A percentile compares a stretch with the other conserved stretches of the same genome.
These are phyloP conservation scores for Pseudocercospora musae DNA, from an alignment of 2,329 filamentous ascomycete genomes.

Conservation along the genomic window DNA sequence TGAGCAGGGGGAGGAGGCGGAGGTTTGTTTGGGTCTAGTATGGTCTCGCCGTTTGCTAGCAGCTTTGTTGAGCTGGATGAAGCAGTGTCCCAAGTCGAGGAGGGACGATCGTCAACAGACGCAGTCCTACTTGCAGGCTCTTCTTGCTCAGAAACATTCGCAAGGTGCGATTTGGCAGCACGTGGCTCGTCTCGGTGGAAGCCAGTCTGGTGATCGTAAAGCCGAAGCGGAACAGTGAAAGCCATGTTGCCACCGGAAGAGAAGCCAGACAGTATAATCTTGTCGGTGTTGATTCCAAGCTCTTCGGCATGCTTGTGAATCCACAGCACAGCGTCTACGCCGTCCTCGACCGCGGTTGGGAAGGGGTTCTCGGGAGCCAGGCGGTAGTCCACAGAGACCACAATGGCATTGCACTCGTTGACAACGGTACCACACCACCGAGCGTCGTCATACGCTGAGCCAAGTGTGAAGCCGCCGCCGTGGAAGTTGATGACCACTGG, in stretches of 20 bases:
- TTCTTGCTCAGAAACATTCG: background rate
- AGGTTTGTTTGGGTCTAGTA: conserved; percentile 15
- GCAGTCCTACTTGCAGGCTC: background rate
- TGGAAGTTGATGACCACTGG: conserved; percentile 63
- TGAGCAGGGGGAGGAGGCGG: conserved; percentile 9
- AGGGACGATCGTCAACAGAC: conserved; percentile 1
- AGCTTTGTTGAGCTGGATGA: conserved; percentile 21
- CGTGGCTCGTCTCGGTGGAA: conserved; percentile 23
- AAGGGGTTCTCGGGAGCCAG: conserved; percentile 61
- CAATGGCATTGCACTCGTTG: conserved; percentile 54
- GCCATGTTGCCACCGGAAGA: conserved; percentile 62
- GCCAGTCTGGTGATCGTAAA: conserved; percentile 48
- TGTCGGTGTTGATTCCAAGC: conserved; percentile 55
- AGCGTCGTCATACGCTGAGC: conserved; percentile 58
- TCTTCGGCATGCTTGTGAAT: conserved; percentile 55
- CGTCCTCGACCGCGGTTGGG: conserved; percentile 62
- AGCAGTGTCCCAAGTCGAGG: conserved; percentile 13
- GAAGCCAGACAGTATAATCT: conserved; percentile 60
- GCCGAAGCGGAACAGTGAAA: conserved; percentile 58
- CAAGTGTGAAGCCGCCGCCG: conserved; percentile 61
- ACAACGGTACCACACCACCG: conserved; percentile 58
- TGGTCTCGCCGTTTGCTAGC: conserved; percentile 10
- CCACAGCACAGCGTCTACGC: conserved; percentile 59
- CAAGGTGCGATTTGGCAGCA: background rate
- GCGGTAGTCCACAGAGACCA: conserved; percentile 61